Evolutionary conservation across 1,139 yeast species (phyloP), one percentile per base, ranked within the genome.

Genomic region (Debaryomyces coudertii): DNA sequence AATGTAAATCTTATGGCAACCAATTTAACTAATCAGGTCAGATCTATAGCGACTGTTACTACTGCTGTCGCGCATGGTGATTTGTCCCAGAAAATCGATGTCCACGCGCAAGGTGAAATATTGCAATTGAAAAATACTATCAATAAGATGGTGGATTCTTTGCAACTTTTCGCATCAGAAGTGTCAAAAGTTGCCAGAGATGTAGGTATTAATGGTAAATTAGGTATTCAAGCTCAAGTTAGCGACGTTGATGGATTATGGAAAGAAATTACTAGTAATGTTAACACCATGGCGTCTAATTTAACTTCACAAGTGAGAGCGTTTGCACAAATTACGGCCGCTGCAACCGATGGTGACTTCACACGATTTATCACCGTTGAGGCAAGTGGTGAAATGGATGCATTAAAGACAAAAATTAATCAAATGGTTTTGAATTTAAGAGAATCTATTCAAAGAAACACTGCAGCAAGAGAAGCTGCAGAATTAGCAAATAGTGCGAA

Each of bases 21-120:
- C 5, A 89, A 89, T 64, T 75, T 89, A 60, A 89, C 96, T 1
- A 87, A 87, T 53, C 96, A 89, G 70, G 96, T 89, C 57, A 80
- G 96, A 66, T 83, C 93, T 3, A 89, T 89, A 58, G 96, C 96
- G 7, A 87, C 92, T 3, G 96, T 89, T 44, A 89, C 96, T 1
- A 89, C 96, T 1, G 96, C 96, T 1, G 96, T 89, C 43, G 96
- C 96, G 2, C 89, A 87, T 68, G 96, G 96, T 61, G 95, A 89
- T 62, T 76, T 89, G 57, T 83, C 90, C 2, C 95, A 87, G 63
- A 89, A 89, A 66, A 89, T 89, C 68, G 90, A 83, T 56, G 96
- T 89, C 23, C 93, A 85, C 60, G 96, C 96, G 9, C 95, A 88
- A 63, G 96, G 96, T 46, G 95, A 87, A 66, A 82, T 82, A 47